Evolutionary conservation across 179 eudicot species (phyloP).

Genomic region (Vitellaria paradoxa): DNA sequence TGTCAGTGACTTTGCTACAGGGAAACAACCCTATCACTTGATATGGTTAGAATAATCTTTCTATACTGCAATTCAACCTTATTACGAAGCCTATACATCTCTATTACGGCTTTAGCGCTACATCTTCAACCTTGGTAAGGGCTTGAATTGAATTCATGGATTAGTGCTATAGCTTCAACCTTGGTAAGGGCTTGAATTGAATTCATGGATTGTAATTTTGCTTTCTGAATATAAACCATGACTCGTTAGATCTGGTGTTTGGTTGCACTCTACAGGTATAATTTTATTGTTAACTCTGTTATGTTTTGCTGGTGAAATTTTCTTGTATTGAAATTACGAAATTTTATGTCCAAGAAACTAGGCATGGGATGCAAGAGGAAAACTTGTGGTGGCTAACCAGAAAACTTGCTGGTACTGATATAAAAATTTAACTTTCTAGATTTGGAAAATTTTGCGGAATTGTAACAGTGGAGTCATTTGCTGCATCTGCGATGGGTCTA

Average conservation of each 20-base stretch:
- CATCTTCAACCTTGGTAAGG: not conserved
- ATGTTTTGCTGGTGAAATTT: not conserved
- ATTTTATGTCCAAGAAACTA: not conserved
- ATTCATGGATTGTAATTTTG: not conserved
- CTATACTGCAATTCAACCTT: not conserved
- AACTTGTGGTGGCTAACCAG: not conserved
- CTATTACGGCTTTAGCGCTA: not conserved
- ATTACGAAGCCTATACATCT: not conserved
- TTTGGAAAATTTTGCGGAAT: constrained; percentile 92
- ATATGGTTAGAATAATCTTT: not conserved
- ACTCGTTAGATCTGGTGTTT: not conserved
- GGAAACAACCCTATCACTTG: not conserved
- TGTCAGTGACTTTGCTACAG: not conserved
- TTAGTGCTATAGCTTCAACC: too few species aligned
- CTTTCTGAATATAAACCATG: not conserved
- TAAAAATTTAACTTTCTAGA: constrained; percentile 32
- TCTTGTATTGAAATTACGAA: not conserved
- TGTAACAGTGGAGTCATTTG: constrained; percentile 79
- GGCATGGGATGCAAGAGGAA: not conserved
- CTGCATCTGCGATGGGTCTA: constrained; percentile 98
- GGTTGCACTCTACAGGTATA: not conserved
- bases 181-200: not conserved
- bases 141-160: too few species aligned
- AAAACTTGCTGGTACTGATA: constrained; percentile 13
- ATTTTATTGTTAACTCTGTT: not conserved